phyloP scores from a whole-genome alignment of 805 yeast genomes.

The Candida anglica region DNA sequence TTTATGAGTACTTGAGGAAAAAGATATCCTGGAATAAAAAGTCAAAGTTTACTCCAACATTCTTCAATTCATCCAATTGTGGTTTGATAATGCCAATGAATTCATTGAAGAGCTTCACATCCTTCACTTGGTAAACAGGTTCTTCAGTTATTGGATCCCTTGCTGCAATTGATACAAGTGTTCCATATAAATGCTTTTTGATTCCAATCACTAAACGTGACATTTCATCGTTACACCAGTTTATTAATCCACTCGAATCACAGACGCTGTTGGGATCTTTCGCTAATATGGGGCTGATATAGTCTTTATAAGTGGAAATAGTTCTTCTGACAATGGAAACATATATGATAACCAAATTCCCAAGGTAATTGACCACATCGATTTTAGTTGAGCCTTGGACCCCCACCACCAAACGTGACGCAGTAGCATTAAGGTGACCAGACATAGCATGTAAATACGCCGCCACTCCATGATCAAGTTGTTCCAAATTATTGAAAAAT shows the following conservation, averaged over 20 bases:
- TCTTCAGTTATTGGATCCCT: constrained; percentile 19
- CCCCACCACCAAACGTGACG: constrained; percentile 30
- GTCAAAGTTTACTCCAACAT: constrained; percentile 70
- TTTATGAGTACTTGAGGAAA: constrained; percentile 7
- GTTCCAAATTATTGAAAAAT: constrained; percentile 31
- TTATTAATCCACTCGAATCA: constrained; percentile 59
- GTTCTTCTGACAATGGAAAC: constrained; percentile 51
- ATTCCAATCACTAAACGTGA: constrained; percentile 55
- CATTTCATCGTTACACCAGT: constrained; percentile 71
- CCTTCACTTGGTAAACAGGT: constrained; percentile 29
- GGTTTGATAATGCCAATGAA: constrained; percentile 52
- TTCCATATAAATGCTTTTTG: constrained; percentile 64
- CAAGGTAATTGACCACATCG: constrained; percentile 37
- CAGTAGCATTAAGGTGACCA: constrained; percentile 23
- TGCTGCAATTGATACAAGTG: constrained; percentile 45
- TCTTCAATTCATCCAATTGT: constrained; percentile 60
- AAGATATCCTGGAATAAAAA: constrained; percentile 52
- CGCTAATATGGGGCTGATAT: constrained; percentile 41
- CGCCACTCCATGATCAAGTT: constrained; percentile 31
- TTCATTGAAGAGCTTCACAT: constrained; percentile 40
- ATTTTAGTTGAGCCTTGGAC: constrained; percentile 42
- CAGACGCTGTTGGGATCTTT: constrained; percentile 18
- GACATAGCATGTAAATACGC: constrained; percentile 33
- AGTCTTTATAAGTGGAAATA: constrained; percentile 46
- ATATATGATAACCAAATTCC: constrained; percentile 35